Conservation (phyloP, 2,329 filamentous ascomycete genomes). For the Incumbomyces delicatus region DNA sequence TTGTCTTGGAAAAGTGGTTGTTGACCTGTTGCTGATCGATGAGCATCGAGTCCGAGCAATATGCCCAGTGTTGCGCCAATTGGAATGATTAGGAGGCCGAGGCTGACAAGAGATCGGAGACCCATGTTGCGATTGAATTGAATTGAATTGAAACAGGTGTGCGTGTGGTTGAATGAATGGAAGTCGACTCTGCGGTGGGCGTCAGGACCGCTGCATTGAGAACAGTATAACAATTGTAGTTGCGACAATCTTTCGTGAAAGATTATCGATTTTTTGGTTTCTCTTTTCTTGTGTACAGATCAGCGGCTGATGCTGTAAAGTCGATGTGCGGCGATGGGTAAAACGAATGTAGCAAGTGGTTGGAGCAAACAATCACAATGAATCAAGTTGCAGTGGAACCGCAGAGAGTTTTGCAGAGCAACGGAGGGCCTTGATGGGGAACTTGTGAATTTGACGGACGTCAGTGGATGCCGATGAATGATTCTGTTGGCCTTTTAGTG, state of each 20-base stretch:
- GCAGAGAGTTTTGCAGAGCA: too few relatives aligned
- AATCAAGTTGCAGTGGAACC: neutral
- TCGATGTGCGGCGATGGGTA: too few relatives aligned
- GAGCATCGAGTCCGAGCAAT: slow-evolving; percentile 41
- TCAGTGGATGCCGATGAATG: neutral
- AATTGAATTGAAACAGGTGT: neutral
- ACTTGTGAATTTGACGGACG: neutral
- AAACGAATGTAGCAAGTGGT: neutral
- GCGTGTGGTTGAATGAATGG: neutral
- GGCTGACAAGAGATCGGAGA: slow-evolving; percentile 40
- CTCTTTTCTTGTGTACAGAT: too few relatives aligned
- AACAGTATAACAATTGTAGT: too few relatives aligned
- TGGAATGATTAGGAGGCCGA: slow-evolving; percentile 41
- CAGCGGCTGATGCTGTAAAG: slow-evolving; percentile 2
- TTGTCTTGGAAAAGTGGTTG: slow-evolving; percentile 37
- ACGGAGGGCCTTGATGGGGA: neutral
- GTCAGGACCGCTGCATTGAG: neutral
- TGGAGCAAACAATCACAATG: slow-evolving; percentile 2
- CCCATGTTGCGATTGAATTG: slow-evolving; percentile 19
- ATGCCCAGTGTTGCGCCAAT: slow-evolving; percentile 42
- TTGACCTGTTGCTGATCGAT: slow-evolving; percentile 34
- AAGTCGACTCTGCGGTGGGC: neutral
- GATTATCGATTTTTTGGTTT: too few relatives aligned
- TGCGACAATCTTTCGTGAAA: too few relatives aligned
- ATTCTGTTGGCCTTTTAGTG: slow-evolving; percentile 2